Base-by-base conservation (phyloP, 2,329 filamentous ascomycete genomes). In the Drechslerella dactyloides region DNA sequence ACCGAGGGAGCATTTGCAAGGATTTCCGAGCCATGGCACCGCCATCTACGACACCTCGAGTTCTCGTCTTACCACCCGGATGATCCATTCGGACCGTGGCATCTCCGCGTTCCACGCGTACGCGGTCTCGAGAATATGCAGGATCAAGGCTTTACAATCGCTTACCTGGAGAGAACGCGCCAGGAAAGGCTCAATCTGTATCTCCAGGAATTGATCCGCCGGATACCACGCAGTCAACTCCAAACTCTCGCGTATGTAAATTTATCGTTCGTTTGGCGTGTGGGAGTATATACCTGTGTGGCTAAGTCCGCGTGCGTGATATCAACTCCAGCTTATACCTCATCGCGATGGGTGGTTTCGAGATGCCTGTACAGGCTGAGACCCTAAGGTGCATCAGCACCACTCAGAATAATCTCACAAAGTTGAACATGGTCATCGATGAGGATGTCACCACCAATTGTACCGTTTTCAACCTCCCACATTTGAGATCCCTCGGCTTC, bases 381-480 rank as follows among this genome's bases (percentile, higher is more conserved):
- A 48, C 44, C 17, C 19, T 48, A n/a, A 51, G 6, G 11, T 21
- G 17, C 19, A 17, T 51, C 15, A 17, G 46, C 19, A 15, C 17
- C 19, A 13, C 10, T 10, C 65, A 62, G 19, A 69, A 58, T 42
- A 46, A 35, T n/a, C 53, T 69, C 15, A 56, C 65, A 0, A 21
- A 56, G 21, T 37, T 69, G 8, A 53, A 23, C 27, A 13, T 69
- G 19, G 59, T 40, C 8, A 19, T 69, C 2, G 44, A 56, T 8
- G 42, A 57, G 11, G 24, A 57, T 21, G 50, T 62, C 33, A 57
- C 57, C 33, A 10, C 40, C 17, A 57, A 69, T 21, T 69, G 65
- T 54, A 57, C 37, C 1, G 24, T 57, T 1, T 69, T 52, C 30
- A 19, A 69, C 23, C 62, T 69, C 24, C 65, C 65, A 30, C 48